A percentile compares a stretch with the other conserved stretches of the same genome.
phyloP scores from a whole-genome alignment of 1,284 basidiomycete genomes.

The Tylopilus sp. region DNA sequence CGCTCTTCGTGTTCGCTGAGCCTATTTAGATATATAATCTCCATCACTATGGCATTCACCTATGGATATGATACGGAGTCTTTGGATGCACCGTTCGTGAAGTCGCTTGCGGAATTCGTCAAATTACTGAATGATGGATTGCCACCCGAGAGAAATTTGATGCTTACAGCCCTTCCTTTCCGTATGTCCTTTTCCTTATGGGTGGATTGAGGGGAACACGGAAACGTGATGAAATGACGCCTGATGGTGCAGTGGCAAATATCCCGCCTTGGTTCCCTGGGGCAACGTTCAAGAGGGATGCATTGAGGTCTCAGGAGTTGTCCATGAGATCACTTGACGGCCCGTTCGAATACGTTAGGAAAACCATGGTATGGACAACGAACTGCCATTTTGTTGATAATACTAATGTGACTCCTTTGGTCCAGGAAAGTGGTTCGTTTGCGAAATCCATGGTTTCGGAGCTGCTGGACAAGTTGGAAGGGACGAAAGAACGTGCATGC shows the following conservation, averaged over 20 bases:
- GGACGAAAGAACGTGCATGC: slow-evolving; percentile 7
- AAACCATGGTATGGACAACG: slow-evolving; percentile 24
- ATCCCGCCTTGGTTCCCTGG: slow-evolving; percentile 33
- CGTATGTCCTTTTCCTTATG: slow-evolving; percentile 14
- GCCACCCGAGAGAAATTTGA: slow-evolving; percentile 29
- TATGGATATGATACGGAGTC: slow-evolving; percentile 31
- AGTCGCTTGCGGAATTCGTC: slow-evolving; percentile 22
- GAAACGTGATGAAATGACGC: slow-evolving; percentile 1
- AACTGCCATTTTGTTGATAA: not conserved
- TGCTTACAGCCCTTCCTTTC: slow-evolving; percentile 32
- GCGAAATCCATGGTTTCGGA: slow-evolving; percentile 33
- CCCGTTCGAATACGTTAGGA: slow-evolving; percentile 29
- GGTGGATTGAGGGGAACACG: not conserved
- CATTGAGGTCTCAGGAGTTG: slow-evolving; percentile 28
- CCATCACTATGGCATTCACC: slow-evolving; percentile 30
- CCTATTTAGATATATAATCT: slow-evolving; percentile 28
- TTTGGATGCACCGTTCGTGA: slow-evolving; percentile 29
- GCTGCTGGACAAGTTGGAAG: slow-evolving; percentile 20
- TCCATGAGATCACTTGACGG: slow-evolving; percentile 20
- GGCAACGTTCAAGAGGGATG: slow-evolving; percentile 27
- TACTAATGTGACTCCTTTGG: slow-evolving; percentile 1
- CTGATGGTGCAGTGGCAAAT: slow-evolving; percentile 18
- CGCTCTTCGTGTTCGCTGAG: not conserved
- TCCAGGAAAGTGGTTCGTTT: slow-evolving; percentile 27
- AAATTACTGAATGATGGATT: slow-evolving; percentile 24